Base-by-base conservation (phyloP, 768 basidiomycete species). In the Steccherinum ochraceum region DNA sequence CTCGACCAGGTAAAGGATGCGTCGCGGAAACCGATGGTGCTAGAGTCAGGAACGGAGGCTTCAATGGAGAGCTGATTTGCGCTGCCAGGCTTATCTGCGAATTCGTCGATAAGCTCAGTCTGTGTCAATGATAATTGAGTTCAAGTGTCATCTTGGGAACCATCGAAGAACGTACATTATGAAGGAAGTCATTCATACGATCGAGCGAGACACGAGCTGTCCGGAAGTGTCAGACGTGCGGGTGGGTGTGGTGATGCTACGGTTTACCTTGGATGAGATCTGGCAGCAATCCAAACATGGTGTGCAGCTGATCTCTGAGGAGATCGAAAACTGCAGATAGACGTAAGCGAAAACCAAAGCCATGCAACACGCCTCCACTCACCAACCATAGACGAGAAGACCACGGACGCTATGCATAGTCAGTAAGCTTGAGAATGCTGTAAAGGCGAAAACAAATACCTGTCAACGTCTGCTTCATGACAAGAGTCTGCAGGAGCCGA, bases 111-210 rank as follows among this genome's bases (percentile, higher is more conserved):
- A 11, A 69, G 56, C 46, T 67, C 64, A 20, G 65, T 67, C 65
- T 66, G 25, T 35, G 20, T 13, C 21, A 13, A 45, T 18, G 45
- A 16, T 13, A 49, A 24, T 10, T 25, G 20, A 19, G 39, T 35
- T 24, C 12, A 26, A 41, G 11, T 45, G 30, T 2, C 19, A 0
- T 12, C 7, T 12, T 12, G 42, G 44, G 4, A 41, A 1, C 1
- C 27, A 23, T 5, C 5, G 24, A 40, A 18, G 21, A 12, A 19
- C 49, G 12, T 48, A 65, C 64, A 11, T 64, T 56, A 24, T 61
- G 47, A 26, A 74, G 54, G 61, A 74, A 76, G 10, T 66, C 64
- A 59, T 70, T 66, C 41, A 74, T 55, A 39, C 74, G 70, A 41
- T 68, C 62, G 3, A 75, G 45, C 5, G 72, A 70, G 10, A 76